A percentile compares a stretch with the other conserved stretches of the same genome.
Evolutionary conservation across 352 stramenopile genomes (phyloP).

Genomic region (Phytophthora boehmeriae): DNA sequence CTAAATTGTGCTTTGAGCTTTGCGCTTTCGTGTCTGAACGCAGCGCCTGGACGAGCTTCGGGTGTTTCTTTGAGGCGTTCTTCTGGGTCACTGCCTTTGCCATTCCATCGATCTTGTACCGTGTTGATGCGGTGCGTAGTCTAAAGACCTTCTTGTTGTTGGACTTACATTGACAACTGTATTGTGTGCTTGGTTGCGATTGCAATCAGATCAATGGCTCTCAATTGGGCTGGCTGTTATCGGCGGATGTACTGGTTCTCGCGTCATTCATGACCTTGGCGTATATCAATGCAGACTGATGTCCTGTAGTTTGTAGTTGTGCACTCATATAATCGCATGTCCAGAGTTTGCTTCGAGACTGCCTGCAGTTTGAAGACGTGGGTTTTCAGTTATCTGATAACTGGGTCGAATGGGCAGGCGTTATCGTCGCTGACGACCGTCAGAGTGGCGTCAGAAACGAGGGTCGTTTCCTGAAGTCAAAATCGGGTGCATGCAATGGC

Average conservation of each 20-base stretch:
- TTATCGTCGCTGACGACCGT: too few species aligned
- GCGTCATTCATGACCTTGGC: conserved; percentile 59
- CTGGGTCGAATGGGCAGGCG: too few species aligned
- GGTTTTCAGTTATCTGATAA: too few species aligned
- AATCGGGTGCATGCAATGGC: too few species aligned
- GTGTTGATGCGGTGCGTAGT: conserved; percentile 59
- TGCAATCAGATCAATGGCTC: conserved; percentile 54
- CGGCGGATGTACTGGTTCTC: conserved; percentile 66
- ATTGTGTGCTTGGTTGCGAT: conserved; percentile 2
- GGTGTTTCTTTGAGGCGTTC: conserved; percentile 76
- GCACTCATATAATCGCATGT: background rate
- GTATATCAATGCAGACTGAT: conserved; percentile 45
- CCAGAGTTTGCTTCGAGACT: background rate
- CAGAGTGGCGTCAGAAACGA: too few species aligned
- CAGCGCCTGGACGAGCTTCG: conserved; percentile 64
- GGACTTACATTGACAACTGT: background rate
- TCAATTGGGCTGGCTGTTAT: conserved; percentile 68
- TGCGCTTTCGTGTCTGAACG: background rate
- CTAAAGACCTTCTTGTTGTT: background rate
- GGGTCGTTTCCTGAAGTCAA: too few species aligned
- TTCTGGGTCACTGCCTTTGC: conserved; percentile 72
- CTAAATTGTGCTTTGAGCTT: background rate
- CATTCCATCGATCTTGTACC: conserved; percentile 68
- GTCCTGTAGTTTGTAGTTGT: background rate
- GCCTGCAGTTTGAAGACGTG: background rate